Base-by-base conservation (phyloP, 371 early-diverging fungal genomes). In the Syncephalastrum sp. region DNA sequence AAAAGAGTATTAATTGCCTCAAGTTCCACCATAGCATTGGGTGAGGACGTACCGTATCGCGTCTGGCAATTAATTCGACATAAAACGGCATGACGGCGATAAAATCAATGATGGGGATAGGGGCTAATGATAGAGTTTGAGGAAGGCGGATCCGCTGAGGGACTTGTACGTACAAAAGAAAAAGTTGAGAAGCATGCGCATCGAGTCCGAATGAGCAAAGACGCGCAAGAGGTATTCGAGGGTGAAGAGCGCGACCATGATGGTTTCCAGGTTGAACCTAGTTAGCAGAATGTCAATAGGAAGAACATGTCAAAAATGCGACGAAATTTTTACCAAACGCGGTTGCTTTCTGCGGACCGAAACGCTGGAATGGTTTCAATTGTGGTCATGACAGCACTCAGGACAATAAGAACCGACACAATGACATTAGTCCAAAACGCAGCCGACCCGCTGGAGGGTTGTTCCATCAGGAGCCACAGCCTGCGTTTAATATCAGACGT, bases 291-390 rank as follows among this genome's bases (percentile, higher is more conserved):
- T 33, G 19, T 44, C 17, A 29, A 44, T 19, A 24, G 17, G 38
- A 5, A 17, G 6, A 15, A 24, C 16, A 42, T 16, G 24, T 54
- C 15, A 47, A n/a, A 19, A 55, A 13, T n/a, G 29, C 17, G 6
- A 6, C 21, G 24, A 8, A 16, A 27, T 44, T 49, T 66, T 66
- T 82, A 82, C 89, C 89, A 87, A n/a, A 86, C 69, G 38, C 68
- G 61, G 19, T 75, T 73, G 25, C 83, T 83, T 47, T 83, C 79
- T 3, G 75, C 72, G 4, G 83, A 82, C 46, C 85, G 82, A 64
- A 91, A 87, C 16, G 89, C 60, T 17, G 93, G 93, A 16, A 93
- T 90, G 19, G 93, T 93, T 75, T 93, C 93, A 38, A 93, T 77
- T 8, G 90, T 91, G 0, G 91, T 87, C 56, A 90, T 83, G n/a